Evolutionary conservation across 805 yeast genomes (phyloP).

Genomic region (Candida dendrica): DNA sequence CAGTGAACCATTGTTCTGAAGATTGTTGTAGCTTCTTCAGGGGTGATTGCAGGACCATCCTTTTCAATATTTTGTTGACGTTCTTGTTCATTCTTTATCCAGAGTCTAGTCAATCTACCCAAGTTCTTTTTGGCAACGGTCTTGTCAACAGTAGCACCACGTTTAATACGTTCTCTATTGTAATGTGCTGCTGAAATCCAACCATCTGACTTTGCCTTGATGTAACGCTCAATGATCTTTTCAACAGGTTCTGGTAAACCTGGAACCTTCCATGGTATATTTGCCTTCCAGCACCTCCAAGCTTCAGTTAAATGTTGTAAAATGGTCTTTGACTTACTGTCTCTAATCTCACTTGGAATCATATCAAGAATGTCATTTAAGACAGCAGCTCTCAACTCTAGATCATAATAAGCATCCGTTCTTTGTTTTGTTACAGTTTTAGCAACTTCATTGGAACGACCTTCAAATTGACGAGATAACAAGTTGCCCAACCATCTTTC

Average conservation of each 20-base stretch:
- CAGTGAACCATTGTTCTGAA: slow-evolving; percentile 86
- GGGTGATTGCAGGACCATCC: slow-evolving; percentile 81
- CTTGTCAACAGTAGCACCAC: slow-evolving; percentile 91
- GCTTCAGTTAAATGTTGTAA: slow-evolving; percentile 95
- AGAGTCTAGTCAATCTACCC: slow-evolving; percentile 84
- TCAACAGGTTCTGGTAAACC: slow-evolving; percentile 91
- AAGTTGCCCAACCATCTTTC: slow-evolving; percentile 95
- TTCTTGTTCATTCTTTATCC: slow-evolving; percentile 90
- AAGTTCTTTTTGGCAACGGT: slow-evolving; percentile 89
- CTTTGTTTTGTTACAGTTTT: slow-evolving; percentile 94
- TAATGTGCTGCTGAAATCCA: slow-evolving; percentile 93
- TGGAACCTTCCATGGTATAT: slow-evolving; percentile 95
- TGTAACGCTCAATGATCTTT: slow-evolving; percentile 78
- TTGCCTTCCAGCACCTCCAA: slow-evolving; percentile 99
- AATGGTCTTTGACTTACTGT: slow-evolving; percentile 78
- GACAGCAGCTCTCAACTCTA: slow-evolving; percentile 89
- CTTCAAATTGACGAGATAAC: slow-evolving; percentile 90
- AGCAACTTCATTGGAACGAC: slow-evolving; percentile 87
- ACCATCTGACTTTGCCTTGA: slow-evolving; percentile 93
- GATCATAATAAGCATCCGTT: slow-evolving; percentile 88
- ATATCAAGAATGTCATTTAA: slow-evolving; percentile 93
- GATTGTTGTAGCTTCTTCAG: slow-evolving; percentile 82
- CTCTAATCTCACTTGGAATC: slow-evolving; percentile 93
- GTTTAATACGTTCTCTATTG: slow-evolving; percentile 79
- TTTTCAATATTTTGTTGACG: slow-evolving; percentile 72